Conservation (phyloP, 768 basidiomycete genomes). For the Galerina marginata region DNA sequence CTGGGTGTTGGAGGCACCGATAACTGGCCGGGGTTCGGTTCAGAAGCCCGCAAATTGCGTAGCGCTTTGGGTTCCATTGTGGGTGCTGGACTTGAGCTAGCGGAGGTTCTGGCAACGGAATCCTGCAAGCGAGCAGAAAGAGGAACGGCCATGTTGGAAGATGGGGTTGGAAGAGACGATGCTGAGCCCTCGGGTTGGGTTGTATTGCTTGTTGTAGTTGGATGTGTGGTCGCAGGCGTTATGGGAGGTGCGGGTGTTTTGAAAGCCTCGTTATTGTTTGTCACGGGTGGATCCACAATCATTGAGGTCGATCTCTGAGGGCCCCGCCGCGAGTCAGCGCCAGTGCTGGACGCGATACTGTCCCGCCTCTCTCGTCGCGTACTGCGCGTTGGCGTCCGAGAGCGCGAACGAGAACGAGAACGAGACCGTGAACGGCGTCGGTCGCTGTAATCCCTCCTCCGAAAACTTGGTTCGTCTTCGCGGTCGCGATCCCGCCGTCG, state of each 20-base stretch:
- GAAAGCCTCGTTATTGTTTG: no score
- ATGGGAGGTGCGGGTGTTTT: not conserved
- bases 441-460: no score
- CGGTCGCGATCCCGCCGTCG: not conserved
- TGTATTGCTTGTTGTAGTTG: not conserved
- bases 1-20: not conserved
- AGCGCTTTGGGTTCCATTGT: not conserved
- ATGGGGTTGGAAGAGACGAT: not conserved
- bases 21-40: no score
- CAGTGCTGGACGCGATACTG: constrained; percentile 6
- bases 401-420: no score
- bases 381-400: not conserved
- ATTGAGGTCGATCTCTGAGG: not conserved
- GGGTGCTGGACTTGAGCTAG: no score
- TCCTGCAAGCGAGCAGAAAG: no score
- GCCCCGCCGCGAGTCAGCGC: not conserved
- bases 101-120: no score
- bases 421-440: no score
- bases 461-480: no score
- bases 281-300: no score
- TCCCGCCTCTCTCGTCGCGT: not conserved
- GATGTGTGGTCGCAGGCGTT: not conserved
- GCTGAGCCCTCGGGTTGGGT: not conserved
- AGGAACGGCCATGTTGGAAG: no score
- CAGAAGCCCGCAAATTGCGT: no score